Conservation (phyloP, 345 rosid species). For the Syzygium aqueum region DNA sequence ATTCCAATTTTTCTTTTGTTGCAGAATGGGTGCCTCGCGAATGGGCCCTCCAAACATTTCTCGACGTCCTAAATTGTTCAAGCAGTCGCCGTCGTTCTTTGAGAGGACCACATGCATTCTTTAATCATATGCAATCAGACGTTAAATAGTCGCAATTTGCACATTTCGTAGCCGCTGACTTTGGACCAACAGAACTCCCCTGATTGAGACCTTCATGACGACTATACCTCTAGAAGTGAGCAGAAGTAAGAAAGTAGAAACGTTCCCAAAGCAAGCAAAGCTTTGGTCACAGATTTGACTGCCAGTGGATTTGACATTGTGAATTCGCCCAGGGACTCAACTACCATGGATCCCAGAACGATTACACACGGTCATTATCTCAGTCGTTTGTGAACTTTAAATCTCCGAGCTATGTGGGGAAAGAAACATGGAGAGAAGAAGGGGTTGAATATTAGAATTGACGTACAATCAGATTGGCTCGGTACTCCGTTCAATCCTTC, state of each 20-base stretch:
- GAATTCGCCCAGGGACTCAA: neutral
- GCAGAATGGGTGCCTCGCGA: neutral
- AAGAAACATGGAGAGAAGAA: neutral
- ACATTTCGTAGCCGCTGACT: neutral
- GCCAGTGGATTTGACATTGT: neutral
- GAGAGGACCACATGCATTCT: neutral
- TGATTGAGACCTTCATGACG: neutral
- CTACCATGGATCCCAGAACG: neutral
- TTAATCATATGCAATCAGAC: neutral
- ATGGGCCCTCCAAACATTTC: neutral
- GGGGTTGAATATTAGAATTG: neutral
- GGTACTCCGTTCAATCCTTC: neutral
- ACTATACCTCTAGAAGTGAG: neutral
- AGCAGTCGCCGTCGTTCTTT: conserved; percentile 10
- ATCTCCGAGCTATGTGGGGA: neutral
- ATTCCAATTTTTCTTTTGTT: neutral
- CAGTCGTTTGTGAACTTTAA: neutral
- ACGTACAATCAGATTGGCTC: neutral
- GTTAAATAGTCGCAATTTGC: neutral
- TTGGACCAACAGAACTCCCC: neutral
- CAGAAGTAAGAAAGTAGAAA: neutral
- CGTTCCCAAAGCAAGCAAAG: neutral
- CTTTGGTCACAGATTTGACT: neutral
- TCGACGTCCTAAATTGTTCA: conserved; percentile 4
- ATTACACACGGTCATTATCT: neutral